A percentile compares a stretch with the other conserved stretches of the same genome.
These are phyloP conservation scores for Scedosporium boydii DNA, from an alignment of 2,329 filamentous ascomycete genomes.

Conservation along the genomic window DNA sequence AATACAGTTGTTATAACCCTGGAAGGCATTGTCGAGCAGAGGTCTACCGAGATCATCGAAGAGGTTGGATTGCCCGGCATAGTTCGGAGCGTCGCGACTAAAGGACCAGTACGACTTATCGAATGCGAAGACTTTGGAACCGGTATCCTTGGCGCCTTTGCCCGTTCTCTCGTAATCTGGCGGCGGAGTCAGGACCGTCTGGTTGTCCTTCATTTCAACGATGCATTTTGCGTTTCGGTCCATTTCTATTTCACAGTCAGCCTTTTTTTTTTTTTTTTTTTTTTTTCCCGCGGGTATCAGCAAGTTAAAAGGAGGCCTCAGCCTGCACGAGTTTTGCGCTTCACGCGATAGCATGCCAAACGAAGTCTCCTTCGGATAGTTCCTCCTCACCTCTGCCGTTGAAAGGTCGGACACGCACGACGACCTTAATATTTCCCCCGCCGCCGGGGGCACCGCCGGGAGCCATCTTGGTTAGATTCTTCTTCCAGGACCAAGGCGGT, in stretches of 20 bases:
- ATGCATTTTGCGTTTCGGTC: conserved; percentile 93
- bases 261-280: not conserved
- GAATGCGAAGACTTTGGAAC: conserved; percentile 83
- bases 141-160: conserved; percentile 62
- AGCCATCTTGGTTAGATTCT: not conserved
- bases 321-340: not conserved
- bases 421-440: conserved; percentile 98
- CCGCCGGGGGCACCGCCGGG: conserved; percentile 34
- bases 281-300: not conserved
- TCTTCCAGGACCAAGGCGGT: not conserved
- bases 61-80: conserved; percentile 81
- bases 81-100: conserved; percentile 68
- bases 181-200: conserved; percentile 77
- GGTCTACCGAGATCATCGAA: conserved; percentile 83
- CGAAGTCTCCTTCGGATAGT: not conserved
- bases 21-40: conserved; percentile 93
- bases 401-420: conserved; percentile 92
- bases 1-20: conserved; percentile 99
- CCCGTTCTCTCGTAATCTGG: conserved; percentile 48
- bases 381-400: conserved; percentile 71
- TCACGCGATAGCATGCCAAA: not conserved
- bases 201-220: conserved; percentile 87
- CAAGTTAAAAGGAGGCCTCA: too few relatives aligned
- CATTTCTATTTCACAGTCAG: conserved; percentile 50
- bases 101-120: conserved; percentile 99